Percentiles rank a stretch among this genome's conserved stretches.
phyloP scores from a whole-genome alignment of 495 filamentous ascomycete species.

The Thermothielavioides terrestris region DNA sequence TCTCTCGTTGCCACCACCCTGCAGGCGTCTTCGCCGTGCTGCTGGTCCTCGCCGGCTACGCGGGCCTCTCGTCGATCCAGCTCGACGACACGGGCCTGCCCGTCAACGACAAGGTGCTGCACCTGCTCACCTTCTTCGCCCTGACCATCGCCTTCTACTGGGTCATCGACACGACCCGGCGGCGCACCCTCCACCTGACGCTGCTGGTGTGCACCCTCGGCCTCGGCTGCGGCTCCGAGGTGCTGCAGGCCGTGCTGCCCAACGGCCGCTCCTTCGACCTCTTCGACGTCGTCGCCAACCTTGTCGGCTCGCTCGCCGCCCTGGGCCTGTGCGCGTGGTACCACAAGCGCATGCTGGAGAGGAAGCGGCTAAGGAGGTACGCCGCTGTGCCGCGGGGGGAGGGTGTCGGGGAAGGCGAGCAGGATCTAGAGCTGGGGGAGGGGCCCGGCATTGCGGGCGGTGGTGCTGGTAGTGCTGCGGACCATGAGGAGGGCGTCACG shows the following conservation, averaged over 20 bases:
- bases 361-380: constrained; percentile 70
- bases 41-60: constrained; percentile 64
- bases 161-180: constrained; percentile 83
- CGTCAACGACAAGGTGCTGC: constrained; percentile 82
- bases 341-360: constrained; percentile 89
- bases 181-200: constrained; percentile 75
- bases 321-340: constrained; percentile 78
- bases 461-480: constrained; percentile 12
- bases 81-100: constrained; percentile 31
- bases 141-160: constrained; percentile 91
- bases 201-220: constrained; percentile 66
- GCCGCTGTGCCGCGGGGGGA: constrained; percentile 46
- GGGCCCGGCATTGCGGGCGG: constrained; percentile 40
- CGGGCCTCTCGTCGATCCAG: constrained; percentile 58
- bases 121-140: constrained; percentile 81
- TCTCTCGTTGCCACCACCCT: neutral
- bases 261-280: constrained; percentile 76
- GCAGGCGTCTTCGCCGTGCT: constrained; percentile 71
- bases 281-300: constrained; percentile 79
- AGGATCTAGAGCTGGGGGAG: constrained; percentile 50
- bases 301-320: constrained; percentile 65
- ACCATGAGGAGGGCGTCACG: constrained; percentile 31
- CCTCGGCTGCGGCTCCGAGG: constrained; percentile 75
- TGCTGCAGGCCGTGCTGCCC: constrained; percentile 73
- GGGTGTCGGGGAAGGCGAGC: constrained; percentile 43